phyloP scores from a whole-genome alignment of 2,329 filamentous ascomycete species.

The Epichloe elymi region DNA sequence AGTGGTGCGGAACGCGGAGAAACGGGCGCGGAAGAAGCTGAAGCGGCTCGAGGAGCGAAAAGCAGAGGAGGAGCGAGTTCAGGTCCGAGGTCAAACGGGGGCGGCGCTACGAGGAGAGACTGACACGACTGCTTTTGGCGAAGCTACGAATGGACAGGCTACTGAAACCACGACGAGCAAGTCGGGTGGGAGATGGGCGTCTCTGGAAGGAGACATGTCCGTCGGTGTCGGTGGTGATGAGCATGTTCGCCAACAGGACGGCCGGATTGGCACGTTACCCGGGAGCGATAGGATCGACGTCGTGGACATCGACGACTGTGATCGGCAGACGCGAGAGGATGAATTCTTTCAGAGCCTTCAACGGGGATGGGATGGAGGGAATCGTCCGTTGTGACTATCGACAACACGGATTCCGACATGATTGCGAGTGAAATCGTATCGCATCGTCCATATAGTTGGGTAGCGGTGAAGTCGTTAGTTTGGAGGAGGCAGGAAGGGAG shows the following conservation, averaged over 20 bases:
- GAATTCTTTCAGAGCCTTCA: background rate
- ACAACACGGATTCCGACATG: no score
- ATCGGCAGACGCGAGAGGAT: background rate
- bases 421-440: background rate
- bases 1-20: slow-evolving; percentile 1
- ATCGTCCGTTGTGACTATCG: background rate
- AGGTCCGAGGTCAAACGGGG: background rate
- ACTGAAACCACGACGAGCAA: background rate
- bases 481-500: no score
- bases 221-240: no score
- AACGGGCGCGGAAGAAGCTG: slow-evolving; percentile 1
- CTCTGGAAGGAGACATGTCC: no score
- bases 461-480: no score
- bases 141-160: background rate
- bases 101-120: background rate
- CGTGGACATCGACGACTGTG: background rate
- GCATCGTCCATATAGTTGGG: no score
- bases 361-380: background rate
- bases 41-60: background rate
- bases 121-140: background rate
- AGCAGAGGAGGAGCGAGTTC: background rate
- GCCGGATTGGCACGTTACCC: no score
- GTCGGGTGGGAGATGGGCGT: no score
- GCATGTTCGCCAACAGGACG: no score
- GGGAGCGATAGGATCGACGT: no score